Evolutionary conservation across 306 rosid species (phyloP).

Genomic region (Mimosa pudica): DNA sequence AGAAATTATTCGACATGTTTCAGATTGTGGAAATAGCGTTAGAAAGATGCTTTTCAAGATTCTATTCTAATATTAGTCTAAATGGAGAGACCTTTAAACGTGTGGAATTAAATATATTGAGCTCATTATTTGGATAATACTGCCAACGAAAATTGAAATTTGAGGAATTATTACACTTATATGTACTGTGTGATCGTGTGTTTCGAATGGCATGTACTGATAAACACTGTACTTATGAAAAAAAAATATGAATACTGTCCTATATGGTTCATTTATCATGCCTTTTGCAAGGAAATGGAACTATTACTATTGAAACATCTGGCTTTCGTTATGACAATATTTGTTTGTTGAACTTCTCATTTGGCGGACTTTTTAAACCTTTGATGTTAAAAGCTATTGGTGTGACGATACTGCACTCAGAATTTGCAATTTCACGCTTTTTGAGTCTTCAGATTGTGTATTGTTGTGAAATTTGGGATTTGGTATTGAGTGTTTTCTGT

Average conservation of each 20-base stretch:
- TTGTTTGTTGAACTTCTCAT: not conserved
- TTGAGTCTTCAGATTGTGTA: conserved; percentile 1
- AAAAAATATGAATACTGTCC: not conserved
- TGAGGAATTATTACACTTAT: no score
- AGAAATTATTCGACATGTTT: not conserved
- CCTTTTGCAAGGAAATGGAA: not conserved
- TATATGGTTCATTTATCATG: not conserved
- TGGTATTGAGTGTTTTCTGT: conserved; percentile 15
- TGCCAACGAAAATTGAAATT: not conserved
- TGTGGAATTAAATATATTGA: conserved; percentile 1
- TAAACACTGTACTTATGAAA: not conserved
- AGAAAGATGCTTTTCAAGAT: not conserved
- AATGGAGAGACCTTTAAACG: not conserved
- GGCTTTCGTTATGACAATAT: not conserved
- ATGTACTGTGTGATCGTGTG: no score
- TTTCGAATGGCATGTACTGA: not conserved
- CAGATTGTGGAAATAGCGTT: not conserved
- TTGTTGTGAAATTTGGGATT: conserved; percentile 21
- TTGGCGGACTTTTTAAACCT: not conserved
- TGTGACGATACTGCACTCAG: not conserved
- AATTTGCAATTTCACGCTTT: not conserved
- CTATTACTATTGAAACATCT: no score
- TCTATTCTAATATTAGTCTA: not conserved
- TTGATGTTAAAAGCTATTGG: conserved; percentile 5
- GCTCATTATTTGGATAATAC: not conserved